Conservation (phyloP, 805 yeast genomes). For the Teunomyces lycoperdinae region DNA sequence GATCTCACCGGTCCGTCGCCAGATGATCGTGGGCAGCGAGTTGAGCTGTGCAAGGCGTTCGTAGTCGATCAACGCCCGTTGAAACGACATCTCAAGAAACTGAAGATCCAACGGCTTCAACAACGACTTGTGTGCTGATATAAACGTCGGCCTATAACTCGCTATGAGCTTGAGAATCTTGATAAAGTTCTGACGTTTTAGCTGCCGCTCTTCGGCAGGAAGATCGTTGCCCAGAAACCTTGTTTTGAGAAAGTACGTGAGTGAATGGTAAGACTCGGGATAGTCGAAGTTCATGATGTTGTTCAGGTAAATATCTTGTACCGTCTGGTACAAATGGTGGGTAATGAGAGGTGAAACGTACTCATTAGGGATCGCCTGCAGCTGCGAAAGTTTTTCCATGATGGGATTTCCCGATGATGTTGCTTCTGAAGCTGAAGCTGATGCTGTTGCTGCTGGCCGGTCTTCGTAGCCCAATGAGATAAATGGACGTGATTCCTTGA, state of each 20-base stretch:
- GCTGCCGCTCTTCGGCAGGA: slow-evolving; percentile 24
- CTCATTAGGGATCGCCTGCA: slow-evolving; percentile 20
- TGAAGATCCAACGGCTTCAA: slow-evolving; percentile 66
- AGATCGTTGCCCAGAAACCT: slow-evolving; percentile 54
- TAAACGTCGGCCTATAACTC: slow-evolving; percentile 71
- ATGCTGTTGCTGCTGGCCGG: not conserved
- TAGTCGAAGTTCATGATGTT: slow-evolving; percentile 54
- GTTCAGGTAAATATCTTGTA: slow-evolving; percentile 48
- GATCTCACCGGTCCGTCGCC: slow-evolving; percentile 86
- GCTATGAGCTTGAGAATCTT: slow-evolving; percentile 57
- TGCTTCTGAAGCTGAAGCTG: not conserved
- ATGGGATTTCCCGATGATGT: slow-evolving; percentile 2
- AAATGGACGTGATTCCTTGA: slow-evolving; percentile 37
- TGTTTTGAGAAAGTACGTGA: slow-evolving; percentile 51
- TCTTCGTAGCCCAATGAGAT: slow-evolving; percentile 34
- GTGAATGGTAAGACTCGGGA: slow-evolving; percentile 60
- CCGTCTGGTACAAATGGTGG: slow-evolving; percentile 53
- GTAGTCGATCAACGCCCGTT: slow-evolving; percentile 43
- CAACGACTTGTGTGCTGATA: slow-evolving; percentile 69
- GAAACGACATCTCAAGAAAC: slow-evolving; percentile 46
- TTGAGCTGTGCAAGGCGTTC: slow-evolving; percentile 46
- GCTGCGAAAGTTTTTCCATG: slow-evolving; percentile 5
- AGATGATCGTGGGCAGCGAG: slow-evolving; percentile 76
- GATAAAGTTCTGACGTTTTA: slow-evolving; percentile 32
- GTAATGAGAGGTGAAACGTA: slow-evolving; percentile 58